A percentile compares a stretch with the other conserved stretches of the same genome.
phyloP scores from a whole-genome alignment of 345 rosid species.

The Pseudoturritis turrita region DNA sequence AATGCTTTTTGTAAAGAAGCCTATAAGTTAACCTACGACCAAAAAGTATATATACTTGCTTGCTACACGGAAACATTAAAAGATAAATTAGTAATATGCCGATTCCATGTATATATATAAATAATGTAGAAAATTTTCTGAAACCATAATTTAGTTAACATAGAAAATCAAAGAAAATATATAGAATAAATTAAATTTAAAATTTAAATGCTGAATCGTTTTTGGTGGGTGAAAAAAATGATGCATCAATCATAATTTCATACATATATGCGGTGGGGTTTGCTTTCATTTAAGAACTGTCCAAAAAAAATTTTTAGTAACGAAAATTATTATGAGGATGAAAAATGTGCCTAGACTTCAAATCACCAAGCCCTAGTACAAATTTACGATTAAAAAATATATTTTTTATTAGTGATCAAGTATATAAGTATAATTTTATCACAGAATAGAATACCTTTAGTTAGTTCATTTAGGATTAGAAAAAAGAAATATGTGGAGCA shows the following conservation, averaged over 20 bases:
- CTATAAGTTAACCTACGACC: conserved; percentile 21
- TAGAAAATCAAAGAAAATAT: neutral
- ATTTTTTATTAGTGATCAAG: neutral
- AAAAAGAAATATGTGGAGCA: neutral
- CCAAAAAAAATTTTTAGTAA: too few relatives aligned
- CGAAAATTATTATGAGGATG: neutral
- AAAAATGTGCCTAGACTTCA: neutral
- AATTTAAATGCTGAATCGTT: too few relatives aligned
- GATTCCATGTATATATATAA: neutral
- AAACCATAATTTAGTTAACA: too few relatives aligned
- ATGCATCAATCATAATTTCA: neutral
- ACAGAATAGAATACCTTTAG: neutral
- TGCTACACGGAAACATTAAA: conserved; percentile 25
- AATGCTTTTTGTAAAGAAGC: conserved; percentile 29
- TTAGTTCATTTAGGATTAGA: neutral
- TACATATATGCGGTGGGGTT: too few relatives aligned
- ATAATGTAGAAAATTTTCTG: too few relatives aligned
- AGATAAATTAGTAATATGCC: conserved; percentile 4
- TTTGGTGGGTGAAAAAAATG: too few relatives aligned
- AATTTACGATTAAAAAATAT: neutral
- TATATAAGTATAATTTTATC: neutral
- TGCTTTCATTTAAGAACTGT: too few relatives aligned
- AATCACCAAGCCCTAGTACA: neutral
- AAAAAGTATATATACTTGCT: conserved; percentile 27
- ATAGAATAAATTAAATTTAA: neutral